Conservation (phyloP, 177 flowering plant species). For the Viscum album region DNA sequence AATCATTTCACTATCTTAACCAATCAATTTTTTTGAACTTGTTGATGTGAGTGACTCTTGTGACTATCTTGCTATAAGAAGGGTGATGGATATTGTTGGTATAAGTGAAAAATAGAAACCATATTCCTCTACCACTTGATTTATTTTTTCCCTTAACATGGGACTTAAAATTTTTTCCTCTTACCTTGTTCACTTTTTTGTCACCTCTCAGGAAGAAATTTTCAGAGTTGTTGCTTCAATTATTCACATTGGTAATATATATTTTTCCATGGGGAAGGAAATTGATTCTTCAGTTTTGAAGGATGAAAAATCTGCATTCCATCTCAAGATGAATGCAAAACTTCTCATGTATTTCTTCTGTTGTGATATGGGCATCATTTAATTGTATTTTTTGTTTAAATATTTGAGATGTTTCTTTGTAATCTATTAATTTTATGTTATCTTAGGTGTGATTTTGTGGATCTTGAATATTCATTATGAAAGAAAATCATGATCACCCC, state of each 20-base stretch:
- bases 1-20: slow-evolving; percentile 42
- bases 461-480: slow-evolving; percentile 62
- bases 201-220: slow-evolving; percentile 39
- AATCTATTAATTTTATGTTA: background rate
- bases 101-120: slow-evolving; percentile 49
- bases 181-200: background rate
- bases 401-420: background rate
- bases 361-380: too few species aligned
- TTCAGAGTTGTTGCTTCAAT: slow-evolving; percentile 47
- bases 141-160: background rate
- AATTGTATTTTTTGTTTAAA: background rate
- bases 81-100: slow-evolving; percentile 61
- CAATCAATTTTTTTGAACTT: slow-evolving; percentile 41
- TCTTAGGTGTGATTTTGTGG: slow-evolving; percentile 51
- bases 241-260: slow-evolving; percentile 50
- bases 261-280: slow-evolving; percentile 42
- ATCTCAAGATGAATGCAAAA: slow-evolving; percentile 43
- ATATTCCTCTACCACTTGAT: background rate
- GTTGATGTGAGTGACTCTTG: slow-evolving; percentile 46
- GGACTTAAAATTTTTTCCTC: background rate
- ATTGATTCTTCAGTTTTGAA: slow-evolving; percentile 43
- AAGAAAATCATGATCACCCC: slow-evolving; percentile 78
- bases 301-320: slow-evolving; percentile 49
- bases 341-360: slow-evolving; percentile 36
- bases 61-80: slow-evolving; percentile 50